Percentiles rank a stretch among this genome's conserved stretches.
Evolutionary conservation across 2,329 filamentous ascomycete genomes (phyloP).

Genomic region (Akanthomyces uredinophilus): DNA sequence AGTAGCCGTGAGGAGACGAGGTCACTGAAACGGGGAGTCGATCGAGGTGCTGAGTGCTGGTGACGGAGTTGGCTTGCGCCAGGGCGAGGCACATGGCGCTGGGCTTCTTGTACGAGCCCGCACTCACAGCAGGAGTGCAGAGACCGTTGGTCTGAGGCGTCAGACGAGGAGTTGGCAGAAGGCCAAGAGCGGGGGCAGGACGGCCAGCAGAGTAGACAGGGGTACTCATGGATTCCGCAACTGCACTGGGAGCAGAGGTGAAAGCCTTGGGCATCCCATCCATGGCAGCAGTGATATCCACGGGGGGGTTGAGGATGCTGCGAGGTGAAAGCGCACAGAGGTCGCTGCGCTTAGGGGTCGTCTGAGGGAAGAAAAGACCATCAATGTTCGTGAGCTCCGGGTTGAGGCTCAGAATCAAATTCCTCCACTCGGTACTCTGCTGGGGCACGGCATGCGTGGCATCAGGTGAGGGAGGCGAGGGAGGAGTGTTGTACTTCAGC

Average conservation of each 20-base stretch:
- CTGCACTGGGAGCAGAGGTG: conserved; percentile 34
- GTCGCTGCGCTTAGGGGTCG: conserved; percentile 28
- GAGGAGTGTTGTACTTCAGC: conserved; percentile 74
- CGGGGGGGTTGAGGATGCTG: conserved; percentile 40
- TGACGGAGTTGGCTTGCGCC: conserved; percentile 46
- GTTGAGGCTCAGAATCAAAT: conserved; percentile 51
- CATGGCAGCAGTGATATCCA: conserved; percentile 32
- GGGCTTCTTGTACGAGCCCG: conserved; percentile 44
- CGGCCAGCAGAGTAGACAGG: conserved; percentile 41
- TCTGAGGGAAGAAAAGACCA: conserved; percentile 37
- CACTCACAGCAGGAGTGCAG: conserved; percentile 56
- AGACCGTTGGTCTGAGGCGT: conserved; percentile 52
- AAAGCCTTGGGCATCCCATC: conserved; percentile 39
- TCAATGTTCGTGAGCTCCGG: conserved; percentile 55
- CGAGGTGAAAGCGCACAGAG: conserved; percentile 35
- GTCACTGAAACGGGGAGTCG: conserved; percentile 44
- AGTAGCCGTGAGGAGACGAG: conserved; percentile 49
- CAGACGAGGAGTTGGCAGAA: conserved; percentile 54
- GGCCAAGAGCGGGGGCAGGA: conserved; percentile 47
- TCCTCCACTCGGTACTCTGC: conserved; percentile 53
- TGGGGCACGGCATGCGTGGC: conserved; percentile 39
- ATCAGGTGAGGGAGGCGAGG: conserved; percentile 51
- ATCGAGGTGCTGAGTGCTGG: conserved; percentile 45
- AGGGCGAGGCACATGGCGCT: conserved; percentile 59
- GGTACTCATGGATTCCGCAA: conserved; percentile 44